Conservation (phyloP, 2,329 filamentous ascomycete genomes). For the Myrmaecium sp. region DNA sequence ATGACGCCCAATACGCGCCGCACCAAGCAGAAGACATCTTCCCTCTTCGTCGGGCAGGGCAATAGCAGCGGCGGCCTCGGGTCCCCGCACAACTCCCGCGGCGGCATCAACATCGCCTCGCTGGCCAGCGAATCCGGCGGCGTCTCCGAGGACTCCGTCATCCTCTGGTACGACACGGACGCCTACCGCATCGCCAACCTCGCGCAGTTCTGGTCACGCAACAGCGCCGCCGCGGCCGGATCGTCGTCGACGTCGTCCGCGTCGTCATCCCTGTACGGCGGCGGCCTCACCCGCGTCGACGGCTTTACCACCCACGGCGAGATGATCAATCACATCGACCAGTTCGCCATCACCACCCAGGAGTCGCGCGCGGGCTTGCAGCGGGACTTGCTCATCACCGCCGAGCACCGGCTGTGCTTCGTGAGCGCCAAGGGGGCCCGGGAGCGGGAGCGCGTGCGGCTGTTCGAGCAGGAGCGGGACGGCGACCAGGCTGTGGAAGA, state of each 20-base stretch:
- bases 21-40: slow-evolving; percentile 26
- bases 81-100: slow-evolving; percentile 13
- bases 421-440: slow-evolving; percentile 15
- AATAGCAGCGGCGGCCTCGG: too few relatives aligned
- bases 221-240: too few relatives aligned
- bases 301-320: slow-evolving; percentile 25
- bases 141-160: slow-evolving; percentile 25
- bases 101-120: slow-evolving; percentile 26
- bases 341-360: slow-evolving; percentile 23
- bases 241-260: slow-evolving; percentile 11
- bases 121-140: slow-evolving; percentile 14
- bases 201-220: slow-evolving; percentile 27
- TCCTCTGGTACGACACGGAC: slow-evolving; percentile 29
- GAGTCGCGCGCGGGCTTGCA: slow-evolving; percentile 26
- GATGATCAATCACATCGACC: slow-evolving; percentile 24
- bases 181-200: slow-evolving; percentile 29
- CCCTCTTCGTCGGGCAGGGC: slow-evolving; percentile 23
- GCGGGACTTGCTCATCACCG: slow-evolving; percentile 25
- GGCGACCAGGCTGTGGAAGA: slow-evolving; percentile 11
- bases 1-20: slow-evolving; percentile 35
- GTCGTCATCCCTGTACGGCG: slow-evolving; percentile 22
- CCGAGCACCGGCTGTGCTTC: slow-evolving; percentile 28
- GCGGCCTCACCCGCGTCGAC: slow-evolving; percentile 24
- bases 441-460: slow-evolving; percentile 13
- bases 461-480: slow-evolving; percentile 15